Evolutionary conservation across 495 filamentous ascomycete species (phyloP).

Genomic region (Viridothelium virens): DNA sequence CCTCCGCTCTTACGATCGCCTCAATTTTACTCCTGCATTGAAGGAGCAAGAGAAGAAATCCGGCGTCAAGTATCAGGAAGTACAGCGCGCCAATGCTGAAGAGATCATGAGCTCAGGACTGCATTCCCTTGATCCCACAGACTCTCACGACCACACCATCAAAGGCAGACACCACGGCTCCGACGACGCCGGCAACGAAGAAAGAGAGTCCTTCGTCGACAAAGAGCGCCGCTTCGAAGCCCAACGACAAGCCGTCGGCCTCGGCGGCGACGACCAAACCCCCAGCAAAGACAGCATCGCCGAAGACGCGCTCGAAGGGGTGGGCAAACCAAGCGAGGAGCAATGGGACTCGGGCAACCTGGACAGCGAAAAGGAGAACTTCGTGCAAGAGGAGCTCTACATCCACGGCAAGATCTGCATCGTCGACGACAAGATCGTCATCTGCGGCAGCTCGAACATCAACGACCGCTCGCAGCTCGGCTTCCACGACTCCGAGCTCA

Average conservation of each 20-base stretch:
- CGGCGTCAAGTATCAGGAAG: slow-evolving; percentile 72
- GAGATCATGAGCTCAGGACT: slow-evolving; percentile 74
- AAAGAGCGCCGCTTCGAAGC: slow-evolving; percentile 56
- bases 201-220: slow-evolving; percentile 5
- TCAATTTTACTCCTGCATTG: slow-evolving; percentile 69
- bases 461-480: slow-evolving; percentile 91
- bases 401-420: slow-evolving; percentile 84
- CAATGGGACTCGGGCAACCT: slow-evolving; percentile 58
- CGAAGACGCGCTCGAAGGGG: slow-evolving; percentile 69
- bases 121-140: slow-evolving; percentile 42
- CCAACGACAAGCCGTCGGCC: slow-evolving; percentile 39
- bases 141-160: neutral
- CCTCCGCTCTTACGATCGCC: slow-evolving; percentile 77
- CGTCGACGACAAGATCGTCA: slow-evolving; percentile 69
- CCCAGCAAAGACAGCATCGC: slow-evolving; percentile 62
- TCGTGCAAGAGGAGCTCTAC: slow-evolving; percentile 92
- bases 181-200: slow-evolving; percentile 12
- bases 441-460: slow-evolving; percentile 85
- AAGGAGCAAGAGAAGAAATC: slow-evolving; percentile 65
- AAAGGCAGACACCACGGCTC: neutral
- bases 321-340: slow-evolving; percentile 58
- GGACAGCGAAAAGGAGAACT: slow-evolving; percentile 70
- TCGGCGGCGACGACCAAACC: slow-evolving; percentile 31
- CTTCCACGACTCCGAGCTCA: slow-evolving; percentile 84
- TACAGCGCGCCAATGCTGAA: slow-evolving; percentile 77